Evolutionary conservation across 805 yeast genomes (phyloP), one percentile per base, ranked within the genome.

Genomic region (Yarrowia sp.): DNA sequence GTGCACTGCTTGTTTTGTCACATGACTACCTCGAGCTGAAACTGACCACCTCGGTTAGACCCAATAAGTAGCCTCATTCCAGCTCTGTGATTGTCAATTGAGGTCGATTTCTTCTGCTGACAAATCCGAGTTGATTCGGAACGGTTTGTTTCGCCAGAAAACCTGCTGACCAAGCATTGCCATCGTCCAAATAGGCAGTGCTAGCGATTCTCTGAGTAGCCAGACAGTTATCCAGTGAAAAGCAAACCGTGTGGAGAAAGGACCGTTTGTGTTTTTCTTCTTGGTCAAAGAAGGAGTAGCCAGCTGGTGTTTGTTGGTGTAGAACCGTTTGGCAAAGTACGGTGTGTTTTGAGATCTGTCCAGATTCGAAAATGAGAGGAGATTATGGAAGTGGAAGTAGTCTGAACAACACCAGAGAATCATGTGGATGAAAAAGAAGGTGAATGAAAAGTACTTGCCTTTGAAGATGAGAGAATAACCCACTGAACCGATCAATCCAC

Each of bases 111-210:
- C 91, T 73, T 87, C 93, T 0, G 96, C 96, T 3, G 90, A 85
- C 51, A 89, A 77, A 72, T 91, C 96, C 4, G 85, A 78, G 64
- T 85, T 83, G 68, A 91, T 90, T 67, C 77, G 78, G 73, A 90
- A 91, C 1, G 91, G 90, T 68, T 84, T 80, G 41, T 90, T 89
- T 66, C 97, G 79, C 74, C 90, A 90, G 43, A 86, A 86, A 53
- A 83, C 72, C 31, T 69, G 81, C 11, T 87, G 86, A 0, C 97
- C 97, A 35, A 79, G 68, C 87, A 91, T 86, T 0, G 97, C 96
- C 33, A 77, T 78, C 1, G 87, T 66, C 97, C 97, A 91, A 22
- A 91, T 84, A 0, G 96, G 96, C 18, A 91, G 76, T 1, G 97
- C 97, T 63, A 90, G 75, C 0, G 80, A 2, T 72, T 91, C 97